phyloP scores from a whole-genome alignment of 2,329 filamentous ascomycete species.

The Pezicula radicicola region DNA sequence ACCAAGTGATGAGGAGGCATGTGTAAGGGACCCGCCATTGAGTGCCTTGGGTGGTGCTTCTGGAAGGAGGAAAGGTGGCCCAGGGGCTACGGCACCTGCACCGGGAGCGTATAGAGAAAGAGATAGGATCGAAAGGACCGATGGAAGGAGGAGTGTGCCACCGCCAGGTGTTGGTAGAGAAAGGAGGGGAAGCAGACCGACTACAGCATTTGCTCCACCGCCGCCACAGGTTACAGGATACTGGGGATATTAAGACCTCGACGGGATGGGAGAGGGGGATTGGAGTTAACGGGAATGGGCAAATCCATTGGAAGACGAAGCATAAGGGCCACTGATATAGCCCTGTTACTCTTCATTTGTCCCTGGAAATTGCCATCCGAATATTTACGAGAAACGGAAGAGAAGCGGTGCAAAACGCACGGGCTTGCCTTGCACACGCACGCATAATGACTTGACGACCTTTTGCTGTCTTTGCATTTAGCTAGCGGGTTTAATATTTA shows the following conservation, averaged over 20 bases:
- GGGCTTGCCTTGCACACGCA: no score
- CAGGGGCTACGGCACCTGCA: neutral
- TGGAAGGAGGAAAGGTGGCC: constrained; percentile 8
- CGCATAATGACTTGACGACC: neutral
- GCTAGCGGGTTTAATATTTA: neutral
- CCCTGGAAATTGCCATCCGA: no score
- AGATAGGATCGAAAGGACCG: neutral
- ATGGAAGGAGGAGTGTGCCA: neutral
- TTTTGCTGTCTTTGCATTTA: neutral
- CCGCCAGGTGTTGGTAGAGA: neutral
- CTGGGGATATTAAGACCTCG: neutral
- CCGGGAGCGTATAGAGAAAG: neutral
- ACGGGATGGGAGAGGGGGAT: neutral
- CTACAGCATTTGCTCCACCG: constrained; percentile 2
- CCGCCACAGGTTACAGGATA: neutral
- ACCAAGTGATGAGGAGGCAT: constrained; percentile 58
- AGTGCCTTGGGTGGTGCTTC: constrained; percentile 31
- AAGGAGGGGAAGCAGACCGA: neutral
- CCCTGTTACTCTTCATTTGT: no score
- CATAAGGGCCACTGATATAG: no score
- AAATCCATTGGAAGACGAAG: no score
- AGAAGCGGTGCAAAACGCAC: no score
- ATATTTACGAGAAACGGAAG: no score
- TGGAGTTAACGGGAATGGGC: no score
- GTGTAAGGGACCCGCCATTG: constrained; percentile 58